Percentiles rank a stretch among this genome's conserved stretches.
These are phyloP conservation scores for Bipolaris oryzae DNA, from an alignment of 2,329 filamentous ascomycete genomes.

Conservation along the genomic window DNA sequence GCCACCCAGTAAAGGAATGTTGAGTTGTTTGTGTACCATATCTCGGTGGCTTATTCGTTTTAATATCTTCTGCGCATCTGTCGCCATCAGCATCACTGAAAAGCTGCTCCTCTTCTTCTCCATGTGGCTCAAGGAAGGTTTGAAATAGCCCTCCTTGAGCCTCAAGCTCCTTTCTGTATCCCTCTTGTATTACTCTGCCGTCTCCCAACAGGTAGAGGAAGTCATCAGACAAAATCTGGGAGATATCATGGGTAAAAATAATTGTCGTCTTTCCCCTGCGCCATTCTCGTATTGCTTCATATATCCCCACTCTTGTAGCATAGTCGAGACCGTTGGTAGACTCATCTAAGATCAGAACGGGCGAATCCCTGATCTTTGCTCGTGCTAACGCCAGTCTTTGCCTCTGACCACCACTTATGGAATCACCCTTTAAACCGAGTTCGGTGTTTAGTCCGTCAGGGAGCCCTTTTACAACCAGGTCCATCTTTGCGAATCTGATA, in stretches of 20 bases:
- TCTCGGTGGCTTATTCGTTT: too few species aligned
- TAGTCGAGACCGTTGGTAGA: slow-evolving; percentile 84
- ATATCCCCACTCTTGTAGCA: slow-evolving; percentile 68
- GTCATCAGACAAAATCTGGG: slow-evolving; percentile 73
- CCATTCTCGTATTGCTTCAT: slow-evolving; percentile 79
- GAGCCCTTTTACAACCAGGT: slow-evolving; percentile 69
- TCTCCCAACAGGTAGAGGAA: slow-evolving; percentile 81
- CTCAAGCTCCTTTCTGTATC: slow-evolving; percentile 64
- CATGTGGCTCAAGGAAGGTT: slow-evolving; percentile 28
- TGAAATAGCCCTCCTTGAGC: slow-evolving; percentile 54
- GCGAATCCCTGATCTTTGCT: slow-evolving; percentile 75
- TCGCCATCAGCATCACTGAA: slow-evolving; percentile 11
- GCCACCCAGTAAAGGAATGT: not conserved
- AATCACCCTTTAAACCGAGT: slow-evolving; percentile 71
- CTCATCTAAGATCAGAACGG: slow-evolving; percentile 86
- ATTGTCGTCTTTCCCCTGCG: slow-evolving; percentile 83
- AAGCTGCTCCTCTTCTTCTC: slow-evolving; percentile 12
- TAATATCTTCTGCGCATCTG: not conserved
- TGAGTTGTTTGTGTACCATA: not conserved
- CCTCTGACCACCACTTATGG: slow-evolving; percentile 82
- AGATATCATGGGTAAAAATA: slow-evolving; percentile 88
- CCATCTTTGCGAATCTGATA: slow-evolving; percentile 70
- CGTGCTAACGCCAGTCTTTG: slow-evolving; percentile 83
- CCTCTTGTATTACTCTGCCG: slow-evolving; percentile 71
- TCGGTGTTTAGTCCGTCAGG: slow-evolving; percentile 73